Percentiles rank a stretch among this genome's conserved stretches.
Evolutionary conservation across 768 basidiomycete species (phyloP).

Genomic region (Trametes punicea): DNA sequence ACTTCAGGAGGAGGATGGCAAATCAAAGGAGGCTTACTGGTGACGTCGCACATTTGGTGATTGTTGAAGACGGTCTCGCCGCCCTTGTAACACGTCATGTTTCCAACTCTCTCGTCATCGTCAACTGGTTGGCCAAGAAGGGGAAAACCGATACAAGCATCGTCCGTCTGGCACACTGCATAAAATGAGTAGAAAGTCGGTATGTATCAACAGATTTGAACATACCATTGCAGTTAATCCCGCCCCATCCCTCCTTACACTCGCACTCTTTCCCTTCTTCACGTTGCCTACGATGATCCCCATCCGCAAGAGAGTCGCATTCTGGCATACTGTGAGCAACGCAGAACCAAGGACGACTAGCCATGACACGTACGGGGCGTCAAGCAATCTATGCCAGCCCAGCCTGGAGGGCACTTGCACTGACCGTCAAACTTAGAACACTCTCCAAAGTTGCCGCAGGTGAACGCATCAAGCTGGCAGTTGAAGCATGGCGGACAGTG

Average conservation of each 20-base stretch:
- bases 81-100: constrained; percentile 93
- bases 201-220: not conserved
- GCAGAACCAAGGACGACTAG: not conserved
- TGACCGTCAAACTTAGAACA: constrained; percentile 94
- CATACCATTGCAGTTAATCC: constrained; percentile 96
- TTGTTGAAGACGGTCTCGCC: constrained; percentile 94
- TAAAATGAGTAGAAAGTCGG: not conserved
- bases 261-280: constrained; percentile 74
- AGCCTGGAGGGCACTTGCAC: constrained; percentile 96
- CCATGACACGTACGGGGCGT: constrained; percentile 67
- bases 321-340: constrained; percentile 47
- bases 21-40: constrained; percentile 63
- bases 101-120: constrained; percentile 39
- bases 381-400: constrained; percentile 94
- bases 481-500: constrained; percentile 92
- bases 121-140: constrained; percentile 43
- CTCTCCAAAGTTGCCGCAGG: constrained; percentile 86
- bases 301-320: constrained; percentile 92
- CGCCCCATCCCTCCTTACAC: constrained; percentile 93
- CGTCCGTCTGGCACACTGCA: constrained; percentile 81
- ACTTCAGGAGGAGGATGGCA: not conserved
- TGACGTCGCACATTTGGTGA: constrained; percentile 98
- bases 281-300: constrained; percentile 77
- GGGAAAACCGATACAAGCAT: constrained; percentile 78
- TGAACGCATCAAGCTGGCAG: constrained; percentile 87